Base-by-base conservation (phyloP, 495 filamentous ascomycete species). In the Penicillium mononematosum region DNA sequence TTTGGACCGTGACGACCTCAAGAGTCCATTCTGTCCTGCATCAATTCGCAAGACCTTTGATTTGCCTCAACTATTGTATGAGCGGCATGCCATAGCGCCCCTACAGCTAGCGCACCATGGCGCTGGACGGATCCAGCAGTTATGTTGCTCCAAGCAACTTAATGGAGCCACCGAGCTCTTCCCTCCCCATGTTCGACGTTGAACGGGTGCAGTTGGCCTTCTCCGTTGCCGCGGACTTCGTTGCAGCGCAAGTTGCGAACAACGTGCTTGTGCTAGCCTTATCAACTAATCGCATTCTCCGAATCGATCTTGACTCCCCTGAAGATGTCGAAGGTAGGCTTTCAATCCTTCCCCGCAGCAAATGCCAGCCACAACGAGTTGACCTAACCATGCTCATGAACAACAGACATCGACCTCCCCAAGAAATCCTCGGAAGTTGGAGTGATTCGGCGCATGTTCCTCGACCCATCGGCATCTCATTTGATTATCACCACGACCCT, bases 401-500 rank as follows among this genome's bases (percentile, higher is more conserved):
- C 51, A 31, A 55, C 58, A 96, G 93, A 98, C 74, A 96, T 98
- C 68, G 95, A 98, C 69, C 87, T 98, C 29, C 95, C 95, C 27
- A 96, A 94, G 75, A 95, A 93, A 65, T 83, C 88, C 27, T 85
- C 91, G 24, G 94, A 98, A 69, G 81, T 90, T 45, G 94, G 94
- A 58, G 78, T 95, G 24, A 98, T 98, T 64, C 88, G 89, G 48
- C 88, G 88, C 71, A 89, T 98, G 84, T 98, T 98, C 73, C 86
- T 98, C 54, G 94, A 98, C 66, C 95, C 94, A 5, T 94, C 92
- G 9, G 93, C 95, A 25, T 96, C 91, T 3, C 94, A 98, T 74
- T 74, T 98, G 17, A 84, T 98, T 56, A 88, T 98, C 60, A 89
- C 87, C 64, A 98, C 94, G 2, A 88, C 91, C 11, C 83, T 91